Evolutionary conservation across 208 protist genomes (phyloP).

Genomic region (Trichomonas tenax): DNA sequence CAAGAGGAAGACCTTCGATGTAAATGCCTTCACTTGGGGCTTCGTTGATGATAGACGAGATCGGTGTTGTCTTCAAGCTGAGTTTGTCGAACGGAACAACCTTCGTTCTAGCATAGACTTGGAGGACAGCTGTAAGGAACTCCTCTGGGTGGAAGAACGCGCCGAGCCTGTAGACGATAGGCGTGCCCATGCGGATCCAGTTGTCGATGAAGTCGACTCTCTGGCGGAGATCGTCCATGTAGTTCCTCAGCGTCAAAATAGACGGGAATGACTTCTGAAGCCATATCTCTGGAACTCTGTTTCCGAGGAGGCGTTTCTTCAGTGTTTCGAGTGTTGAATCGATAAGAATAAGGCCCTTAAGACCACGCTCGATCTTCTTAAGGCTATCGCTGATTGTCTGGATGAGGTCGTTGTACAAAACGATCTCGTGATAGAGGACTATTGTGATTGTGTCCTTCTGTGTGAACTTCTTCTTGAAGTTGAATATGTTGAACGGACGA

Average conservation of each 20-base stretch:
- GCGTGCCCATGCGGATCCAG: slow-evolving; percentile 49
- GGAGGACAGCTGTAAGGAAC: slow-evolving; percentile 93
- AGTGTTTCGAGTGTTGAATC: slow-evolving; percentile 52
- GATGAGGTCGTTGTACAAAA: slow-evolving; percentile 62
- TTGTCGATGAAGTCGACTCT: slow-evolving; percentile 73
- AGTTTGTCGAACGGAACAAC: slow-evolving; percentile 72
- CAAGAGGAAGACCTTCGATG: slow-evolving; percentile 80
- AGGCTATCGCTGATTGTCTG: slow-evolving; percentile 64
- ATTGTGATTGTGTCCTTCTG: slow-evolving; percentile 52
- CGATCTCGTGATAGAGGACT: slow-evolving; percentile 74
- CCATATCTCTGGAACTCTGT: slow-evolving; percentile 75
- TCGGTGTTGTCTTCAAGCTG: neutral
- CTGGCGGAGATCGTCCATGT: slow-evolving; percentile 79
- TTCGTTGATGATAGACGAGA: slow-evolving; percentile 47
- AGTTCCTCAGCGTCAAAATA: slow-evolving; percentile 69
- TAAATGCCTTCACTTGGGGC: slow-evolving; percentile 69
- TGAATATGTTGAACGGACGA: neutral
- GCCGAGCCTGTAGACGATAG: slow-evolving; percentile 59
- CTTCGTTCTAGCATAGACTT: slow-evolving; percentile 84
- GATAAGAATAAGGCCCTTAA: slow-evolving; percentile 59
- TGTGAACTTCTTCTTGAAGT: neutral
- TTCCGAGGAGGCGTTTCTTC: slow-evolving; percentile 40
- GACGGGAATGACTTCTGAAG: slow-evolving; percentile 80
- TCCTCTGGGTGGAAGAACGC: slow-evolving; percentile 92
- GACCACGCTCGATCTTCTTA: slow-evolving; percentile 76